Conservation (phyloP, 164 flowering plant species). For the Platanus orientalis region DNA sequence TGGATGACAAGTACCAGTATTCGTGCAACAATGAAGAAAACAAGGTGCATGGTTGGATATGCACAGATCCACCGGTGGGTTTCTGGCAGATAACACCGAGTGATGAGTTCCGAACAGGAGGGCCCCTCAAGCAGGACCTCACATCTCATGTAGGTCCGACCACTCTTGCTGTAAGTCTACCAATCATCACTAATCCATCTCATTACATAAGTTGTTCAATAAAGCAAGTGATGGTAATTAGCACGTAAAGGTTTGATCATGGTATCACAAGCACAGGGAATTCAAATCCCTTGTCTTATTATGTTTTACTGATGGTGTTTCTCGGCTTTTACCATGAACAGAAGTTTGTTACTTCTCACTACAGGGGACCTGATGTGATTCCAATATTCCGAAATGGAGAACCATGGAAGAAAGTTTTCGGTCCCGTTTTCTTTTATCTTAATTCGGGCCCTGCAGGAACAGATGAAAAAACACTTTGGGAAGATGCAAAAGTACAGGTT, state of each 20-base stretch:
- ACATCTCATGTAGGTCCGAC: slow-evolving; percentile 46
- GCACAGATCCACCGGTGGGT: slow-evolving; percentile 50
- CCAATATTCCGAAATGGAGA: slow-evolving; percentile 48
- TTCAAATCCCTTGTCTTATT: background rate
- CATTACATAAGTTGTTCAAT: too few species aligned
- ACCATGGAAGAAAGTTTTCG: slow-evolving; percentile 90
- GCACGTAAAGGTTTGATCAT: too few species aligned
- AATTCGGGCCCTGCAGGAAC: slow-evolving; percentile 38
- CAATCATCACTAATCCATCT: too few species aligned
- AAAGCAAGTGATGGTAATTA: too few species aligned
- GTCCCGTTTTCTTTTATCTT: slow-evolving; percentile 21
- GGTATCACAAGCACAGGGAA: too few species aligned
- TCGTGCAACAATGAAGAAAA: slow-evolving; percentile 63
- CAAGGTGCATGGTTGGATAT: slow-evolving; percentile 85
- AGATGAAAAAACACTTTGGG: slow-evolving; percentile 57
- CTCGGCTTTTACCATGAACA: slow-evolving; percentile 16
- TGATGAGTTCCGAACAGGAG: slow-evolving; percentile 82
- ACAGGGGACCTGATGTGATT: slow-evolving; percentile 56
- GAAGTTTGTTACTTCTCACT: slow-evolving; percentile 78
- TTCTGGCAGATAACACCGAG: slow-evolving; percentile 93
- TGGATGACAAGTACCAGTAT: too few species aligned
- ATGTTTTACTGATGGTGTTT: too few species aligned
- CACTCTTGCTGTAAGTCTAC: slow-evolving; percentile 56
- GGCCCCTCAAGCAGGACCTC: slow-evolving; percentile 82
- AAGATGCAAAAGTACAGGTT: slow-evolving; percentile 81